Conservation (phyloP, 2,329 filamentous ascomycete species). For the Lecanicillium sp. region DNA sequence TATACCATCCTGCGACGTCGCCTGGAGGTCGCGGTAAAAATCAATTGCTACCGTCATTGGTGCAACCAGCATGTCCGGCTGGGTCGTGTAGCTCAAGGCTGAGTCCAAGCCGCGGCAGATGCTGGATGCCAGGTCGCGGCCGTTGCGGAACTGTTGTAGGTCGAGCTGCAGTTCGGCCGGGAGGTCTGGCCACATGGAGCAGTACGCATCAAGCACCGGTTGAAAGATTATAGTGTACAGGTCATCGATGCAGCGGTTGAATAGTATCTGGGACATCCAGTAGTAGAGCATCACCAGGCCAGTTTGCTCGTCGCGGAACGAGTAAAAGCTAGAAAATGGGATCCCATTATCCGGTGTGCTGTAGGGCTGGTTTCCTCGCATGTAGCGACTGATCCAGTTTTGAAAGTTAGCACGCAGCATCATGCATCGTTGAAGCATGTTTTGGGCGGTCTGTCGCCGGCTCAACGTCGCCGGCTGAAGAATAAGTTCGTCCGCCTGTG, state of each 20-base stretch:
- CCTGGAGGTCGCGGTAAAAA: conserved; percentile 33
- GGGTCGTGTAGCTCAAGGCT: conserved; percentile 31
- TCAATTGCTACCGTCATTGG: conserved; percentile 34
- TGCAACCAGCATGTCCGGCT: conserved; percentile 38
- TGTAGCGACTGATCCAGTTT: conserved; percentile 33
- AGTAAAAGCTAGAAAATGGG: conserved; percentile 37
- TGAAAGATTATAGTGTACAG: conserved; percentile 38
- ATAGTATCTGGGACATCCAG: conserved; percentile 42
- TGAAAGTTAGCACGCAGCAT: conserved; percentile 39
- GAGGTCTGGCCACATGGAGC: conserved; percentile 30
- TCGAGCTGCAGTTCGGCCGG: conserved; percentile 32
- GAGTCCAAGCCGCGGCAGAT: conserved; percentile 45
- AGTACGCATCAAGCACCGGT: conserved; percentile 32
- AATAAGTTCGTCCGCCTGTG: conserved; percentile 34
- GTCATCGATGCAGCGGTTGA: conserved; percentile 39
- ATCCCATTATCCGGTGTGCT: conserved; percentile 21
- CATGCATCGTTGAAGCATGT: conserved; percentile 40
- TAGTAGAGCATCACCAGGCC: conserved; percentile 44
- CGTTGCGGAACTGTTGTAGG: conserved; percentile 33
- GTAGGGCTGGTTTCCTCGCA: conserved; percentile 30
- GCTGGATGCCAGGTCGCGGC: conserved; percentile 35
- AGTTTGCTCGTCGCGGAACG: conserved; percentile 35
- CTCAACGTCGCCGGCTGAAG: conserved; percentile 29
- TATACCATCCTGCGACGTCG: conserved; percentile 30
- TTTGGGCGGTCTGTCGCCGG: conserved; percentile 37